Evolutionary conservation across 495 filamentous ascomycete species (phyloP).

Genomic region (Aspergillus homomorphus): DNA sequence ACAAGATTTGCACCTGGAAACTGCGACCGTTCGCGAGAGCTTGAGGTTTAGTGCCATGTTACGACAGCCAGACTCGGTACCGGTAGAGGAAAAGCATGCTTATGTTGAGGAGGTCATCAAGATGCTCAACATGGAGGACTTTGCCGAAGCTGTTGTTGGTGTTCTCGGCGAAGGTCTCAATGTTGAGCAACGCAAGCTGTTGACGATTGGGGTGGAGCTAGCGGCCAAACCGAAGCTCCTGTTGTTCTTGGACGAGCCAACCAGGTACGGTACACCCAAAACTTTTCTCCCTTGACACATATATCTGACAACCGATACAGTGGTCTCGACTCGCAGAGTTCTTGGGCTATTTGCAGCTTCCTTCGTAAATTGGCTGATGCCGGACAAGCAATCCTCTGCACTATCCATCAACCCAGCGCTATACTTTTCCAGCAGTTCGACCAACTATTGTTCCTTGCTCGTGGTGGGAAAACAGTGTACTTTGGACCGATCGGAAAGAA

Average conservation of each 20-base stretch:
- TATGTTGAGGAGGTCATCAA: slow-evolving; percentile 50
- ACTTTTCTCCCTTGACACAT: background rate
- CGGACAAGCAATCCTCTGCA: slow-evolving; percentile 86
- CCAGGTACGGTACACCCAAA: slow-evolving; percentile 26
- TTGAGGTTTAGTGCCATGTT: slow-evolving; percentile 79
- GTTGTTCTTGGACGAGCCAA: slow-evolving; percentile 87
- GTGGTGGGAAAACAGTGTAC: slow-evolving; percentile 78
- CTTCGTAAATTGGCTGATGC: slow-evolving; percentile 78
- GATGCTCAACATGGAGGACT: slow-evolving; percentile 46
- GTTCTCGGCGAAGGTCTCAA: slow-evolving; percentile 62
- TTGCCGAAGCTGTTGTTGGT: slow-evolving; percentile 43
- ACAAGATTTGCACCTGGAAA: slow-evolving; percentile 85
- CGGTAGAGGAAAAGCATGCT: slow-evolving; percentile 42
- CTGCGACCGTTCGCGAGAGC: slow-evolving; percentile 78
- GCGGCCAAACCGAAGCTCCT: slow-evolving; percentile 84
- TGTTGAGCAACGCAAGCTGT: slow-evolving; percentile 83
- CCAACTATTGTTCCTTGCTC: slow-evolving; percentile 73
- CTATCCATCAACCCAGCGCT: slow-evolving; percentile 91
- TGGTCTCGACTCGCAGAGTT: slow-evolving; percentile 82
- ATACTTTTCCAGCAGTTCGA: slow-evolving; percentile 93
- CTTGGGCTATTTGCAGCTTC: slow-evolving; percentile 76
- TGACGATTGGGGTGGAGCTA: slow-evolving; percentile 88
- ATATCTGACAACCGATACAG: background rate
- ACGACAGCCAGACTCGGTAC: slow-evolving; percentile 61
- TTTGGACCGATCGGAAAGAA: slow-evolving; percentile 81